Evolutionary conservation across 176 grass and related monocot species (phyloP).

Genomic region (Rhynchospora pubera): DNA sequence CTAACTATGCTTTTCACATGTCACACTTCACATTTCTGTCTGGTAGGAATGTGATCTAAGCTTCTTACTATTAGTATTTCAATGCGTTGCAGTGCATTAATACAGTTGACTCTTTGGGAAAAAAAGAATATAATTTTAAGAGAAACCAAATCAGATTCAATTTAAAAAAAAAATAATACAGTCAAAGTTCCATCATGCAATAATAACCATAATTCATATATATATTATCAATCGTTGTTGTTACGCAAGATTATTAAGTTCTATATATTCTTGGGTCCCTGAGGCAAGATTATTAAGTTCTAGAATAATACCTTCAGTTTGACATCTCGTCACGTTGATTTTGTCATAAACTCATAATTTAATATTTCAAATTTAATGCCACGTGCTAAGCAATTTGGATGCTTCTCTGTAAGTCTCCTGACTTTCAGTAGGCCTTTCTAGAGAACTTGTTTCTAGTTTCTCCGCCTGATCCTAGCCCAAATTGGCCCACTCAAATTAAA

Average conservation of each 20-base stretch:
- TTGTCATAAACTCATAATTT: background rate
- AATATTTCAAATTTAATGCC: background rate
- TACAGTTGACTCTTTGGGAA: background rate
- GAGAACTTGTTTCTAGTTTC: background rate
- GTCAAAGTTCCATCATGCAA: background rate
- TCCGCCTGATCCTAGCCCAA: background rate
- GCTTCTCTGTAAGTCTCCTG: background rate
- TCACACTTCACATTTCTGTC: background rate
- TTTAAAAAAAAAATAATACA: background rate
- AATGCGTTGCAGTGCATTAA: background rate
- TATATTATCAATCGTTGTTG: too few relatives aligned
- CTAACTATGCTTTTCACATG: background rate
- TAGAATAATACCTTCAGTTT: background rate
- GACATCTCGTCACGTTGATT: background rate
- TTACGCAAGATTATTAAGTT: too few relatives aligned
- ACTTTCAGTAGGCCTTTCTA: constrained; percentile 2
- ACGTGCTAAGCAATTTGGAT: background rate
- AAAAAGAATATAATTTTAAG: background rate
- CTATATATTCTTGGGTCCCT: too few relatives aligned
- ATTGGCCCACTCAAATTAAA: background rate
- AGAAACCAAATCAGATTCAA: background rate
- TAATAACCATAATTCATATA: too few relatives aligned
- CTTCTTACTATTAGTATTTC: background rate
- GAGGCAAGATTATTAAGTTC: too few relatives aligned
- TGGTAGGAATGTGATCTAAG: background rate